Percentiles rank a stretch among this genome's conserved stretches.
phyloP scores from a whole-genome alignment of 805 yeast species.

The Lachancea waltii region DNA sequence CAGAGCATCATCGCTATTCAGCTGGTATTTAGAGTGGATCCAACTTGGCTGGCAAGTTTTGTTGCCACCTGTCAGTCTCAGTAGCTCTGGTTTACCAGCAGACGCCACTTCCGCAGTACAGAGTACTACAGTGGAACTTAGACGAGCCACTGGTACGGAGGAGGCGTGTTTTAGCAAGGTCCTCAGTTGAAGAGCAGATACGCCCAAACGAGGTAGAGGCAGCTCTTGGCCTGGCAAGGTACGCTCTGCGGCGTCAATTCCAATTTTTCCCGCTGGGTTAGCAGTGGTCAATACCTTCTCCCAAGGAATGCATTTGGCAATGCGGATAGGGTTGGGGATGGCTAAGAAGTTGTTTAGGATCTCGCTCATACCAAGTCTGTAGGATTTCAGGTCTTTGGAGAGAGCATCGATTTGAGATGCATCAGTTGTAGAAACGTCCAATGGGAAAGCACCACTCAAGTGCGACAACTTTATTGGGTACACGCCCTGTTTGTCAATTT shows the following conservation, averaged over 20 bases:
- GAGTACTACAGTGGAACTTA: conserved; percentile 66
- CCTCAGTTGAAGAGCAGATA: conserved; percentile 62
- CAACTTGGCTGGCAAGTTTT: conserved; percentile 69
- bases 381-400: conserved; percentile 48
- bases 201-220: conserved; percentile 68
- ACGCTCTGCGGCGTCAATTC: conserved; percentile 61
- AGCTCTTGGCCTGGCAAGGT: conserved; percentile 61
- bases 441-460: conserved; percentile 57
- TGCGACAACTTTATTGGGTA: conserved; percentile 86
- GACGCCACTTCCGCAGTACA: conserved; percentile 38
- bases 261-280: conserved; percentile 60
- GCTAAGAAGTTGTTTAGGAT: conserved; percentile 72
- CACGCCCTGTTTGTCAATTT: conserved; percentile 74
- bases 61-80: conserved; percentile 78
- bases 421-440: conserved; percentile 35
- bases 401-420: conserved; percentile 29
- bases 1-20: conserved; percentile 41
- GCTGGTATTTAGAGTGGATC: conserved; percentile 74
- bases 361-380: conserved; percentile 74
- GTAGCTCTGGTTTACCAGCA: conserved; percentile 45
- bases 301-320: conserved; percentile 69
- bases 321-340: conserved; percentile 63
- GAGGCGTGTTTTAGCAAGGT: conserved; percentile 50
- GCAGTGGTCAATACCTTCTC: conserved; percentile 54
- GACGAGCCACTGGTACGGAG: conserved; percentile 63